Evolutionary conservation across 2,329 filamentous ascomycete genomes (phyloP), one percentile per base, ranked within the genome.

Genomic region (Coleophoma eucalyptorum): DNA sequence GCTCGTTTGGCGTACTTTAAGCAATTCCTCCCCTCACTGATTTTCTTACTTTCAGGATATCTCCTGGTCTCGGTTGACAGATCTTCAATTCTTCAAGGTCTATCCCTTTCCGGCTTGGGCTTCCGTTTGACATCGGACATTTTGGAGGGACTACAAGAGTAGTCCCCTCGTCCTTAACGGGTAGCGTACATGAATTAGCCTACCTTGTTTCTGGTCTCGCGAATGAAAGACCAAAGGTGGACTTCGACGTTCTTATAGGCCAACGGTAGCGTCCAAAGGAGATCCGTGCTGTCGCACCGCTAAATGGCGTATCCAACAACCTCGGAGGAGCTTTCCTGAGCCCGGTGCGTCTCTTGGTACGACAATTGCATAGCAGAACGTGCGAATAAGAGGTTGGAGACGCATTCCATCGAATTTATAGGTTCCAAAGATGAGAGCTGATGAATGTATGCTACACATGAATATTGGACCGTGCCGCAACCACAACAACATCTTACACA

Each of bases 371-470:
- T 26, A 3, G 26, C 2, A 6, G 26, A 26, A 26, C 48, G 38
- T 19, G 50, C 57, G 56, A 60, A 61, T 61, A 48, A 52, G 47
- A 50, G 19, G 35, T 8, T 34, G 32, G 44, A 53, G 51, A 48
- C 43, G 38, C 33, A 7, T 48, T 48, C 20, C 40, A 50, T 44
- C 50, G 45, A 54, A 47, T 53, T 57, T 48, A 62, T 57, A 58
- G 59, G 59, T 48, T 52, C 45, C 38, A 31, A 20, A 53, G 48
- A 57, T 58, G 56, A 56, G 57, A 60, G 52, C 55, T 59, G 51
- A 62, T 18, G 41, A 40, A 52, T 18, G 41, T 42, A 52, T 26
- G 46, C 21, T 40, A 38, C 43, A 31, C 35, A 38, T 38, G 12
- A 5, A 38, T 15, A 38, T 18, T 37, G 50, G 33, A 43, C 49